Evolutionary conservation across 352 stramenopile genomes (phyloP).

Genomic region (Pythium sp.): DNA sequence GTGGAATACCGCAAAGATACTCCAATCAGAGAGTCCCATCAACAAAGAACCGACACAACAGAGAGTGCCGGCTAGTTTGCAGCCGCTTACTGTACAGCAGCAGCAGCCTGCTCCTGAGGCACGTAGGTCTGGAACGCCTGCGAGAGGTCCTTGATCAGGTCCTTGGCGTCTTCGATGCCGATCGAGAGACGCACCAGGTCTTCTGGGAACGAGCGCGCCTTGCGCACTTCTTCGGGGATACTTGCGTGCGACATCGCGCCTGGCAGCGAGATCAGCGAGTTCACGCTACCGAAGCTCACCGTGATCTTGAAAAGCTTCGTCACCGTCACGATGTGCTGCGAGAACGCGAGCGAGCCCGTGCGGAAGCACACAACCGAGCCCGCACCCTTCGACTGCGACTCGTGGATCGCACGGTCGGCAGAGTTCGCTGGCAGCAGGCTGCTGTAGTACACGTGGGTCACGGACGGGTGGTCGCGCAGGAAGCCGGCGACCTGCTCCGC

Average conservation of each 20-base stretch:
- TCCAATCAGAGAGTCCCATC: slow-evolving; percentile 22
- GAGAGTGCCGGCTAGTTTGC: background rate
- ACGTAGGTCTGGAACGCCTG: slow-evolving; percentile 85
- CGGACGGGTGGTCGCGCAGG: slow-evolving; percentile 77
- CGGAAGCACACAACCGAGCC: slow-evolving; percentile 91
- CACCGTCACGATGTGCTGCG: slow-evolving; percentile 86
- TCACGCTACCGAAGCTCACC: slow-evolving; percentile 90
- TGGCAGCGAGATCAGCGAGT: slow-evolving; percentile 91
- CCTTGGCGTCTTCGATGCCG: slow-evolving; percentile 92
- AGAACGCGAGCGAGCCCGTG: slow-evolving; percentile 82
- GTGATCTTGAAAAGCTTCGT: slow-evolving; percentile 96
- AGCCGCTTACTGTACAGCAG: slow-evolving; percentile 9
- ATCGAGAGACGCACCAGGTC: slow-evolving; percentile 93
- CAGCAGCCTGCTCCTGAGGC: slow-evolving; percentile 13
- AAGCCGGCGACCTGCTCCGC: slow-evolving; percentile 88
- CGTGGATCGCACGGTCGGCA: slow-evolving; percentile 77
- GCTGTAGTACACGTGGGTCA: slow-evolving; percentile 92
- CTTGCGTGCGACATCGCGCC: slow-evolving; percentile 95
- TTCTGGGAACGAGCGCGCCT: slow-evolving; percentile 90
- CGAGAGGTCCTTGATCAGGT: slow-evolving; percentile 94
- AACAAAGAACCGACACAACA: background rate
- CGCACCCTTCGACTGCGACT: slow-evolving; percentile 76
- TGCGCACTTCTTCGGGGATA: slow-evolving; percentile 91
- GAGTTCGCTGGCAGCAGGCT: slow-evolving; percentile 68
- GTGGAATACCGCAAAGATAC: background rate